These are phyloP conservation scores for Chaetomium globosum DNA, from an alignment of 2,329 filamentous ascomycete species.

Conservation along the genomic window DNA sequence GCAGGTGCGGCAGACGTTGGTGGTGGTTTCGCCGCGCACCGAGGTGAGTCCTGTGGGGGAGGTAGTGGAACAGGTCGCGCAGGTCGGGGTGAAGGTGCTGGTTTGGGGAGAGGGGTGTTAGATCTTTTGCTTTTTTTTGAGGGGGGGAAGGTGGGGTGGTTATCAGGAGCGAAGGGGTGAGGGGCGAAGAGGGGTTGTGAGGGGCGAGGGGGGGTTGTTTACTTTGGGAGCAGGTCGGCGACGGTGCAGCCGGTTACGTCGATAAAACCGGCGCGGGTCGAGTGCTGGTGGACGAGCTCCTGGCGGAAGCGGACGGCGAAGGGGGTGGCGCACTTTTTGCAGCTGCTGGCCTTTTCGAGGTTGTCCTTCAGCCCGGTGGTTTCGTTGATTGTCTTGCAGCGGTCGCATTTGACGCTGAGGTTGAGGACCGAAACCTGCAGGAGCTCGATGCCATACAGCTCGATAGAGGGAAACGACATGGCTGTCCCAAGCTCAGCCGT, in stretches of 20 bases:
- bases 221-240: slow-evolving; percentile 74
- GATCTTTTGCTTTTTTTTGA: not conserved
- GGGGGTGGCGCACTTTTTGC: slow-evolving; percentile 60
- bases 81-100: slow-evolving; percentile 78
- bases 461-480: slow-evolving; percentile 75
- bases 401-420: slow-evolving; percentile 74
- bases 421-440: slow-evolving; percentile 69
- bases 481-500: slow-evolving; percentile 69
- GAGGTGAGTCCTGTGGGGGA: slow-evolving; percentile 68
- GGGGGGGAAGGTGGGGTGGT: no score
- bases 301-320: slow-evolving; percentile 61
- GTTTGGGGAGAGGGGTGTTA: not conserved
- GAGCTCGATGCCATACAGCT: slow-evolving; percentile 76
- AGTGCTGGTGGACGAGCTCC: slow-evolving; percentile 73
- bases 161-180: slow-evolving; percentile 14
- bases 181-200: no score
- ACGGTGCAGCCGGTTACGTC: slow-evolving; percentile 75
- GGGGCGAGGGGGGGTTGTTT: slow-evolving; percentile 27
- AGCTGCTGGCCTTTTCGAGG: slow-evolving; percentile 54
- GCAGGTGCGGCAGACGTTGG: slow-evolving; percentile 77
- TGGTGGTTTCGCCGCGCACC: slow-evolving; percentile 71
- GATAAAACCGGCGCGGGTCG: slow-evolving; percentile 75
- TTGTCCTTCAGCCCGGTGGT: slow-evolving; percentile 63
- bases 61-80: slow-evolving; percentile 71
- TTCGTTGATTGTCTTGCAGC: slow-evolving; percentile 75